Evolutionary conservation across 2,329 filamentous ascomycete genomes (phyloP).

Genomic region (Microcera coccophila): DNA sequence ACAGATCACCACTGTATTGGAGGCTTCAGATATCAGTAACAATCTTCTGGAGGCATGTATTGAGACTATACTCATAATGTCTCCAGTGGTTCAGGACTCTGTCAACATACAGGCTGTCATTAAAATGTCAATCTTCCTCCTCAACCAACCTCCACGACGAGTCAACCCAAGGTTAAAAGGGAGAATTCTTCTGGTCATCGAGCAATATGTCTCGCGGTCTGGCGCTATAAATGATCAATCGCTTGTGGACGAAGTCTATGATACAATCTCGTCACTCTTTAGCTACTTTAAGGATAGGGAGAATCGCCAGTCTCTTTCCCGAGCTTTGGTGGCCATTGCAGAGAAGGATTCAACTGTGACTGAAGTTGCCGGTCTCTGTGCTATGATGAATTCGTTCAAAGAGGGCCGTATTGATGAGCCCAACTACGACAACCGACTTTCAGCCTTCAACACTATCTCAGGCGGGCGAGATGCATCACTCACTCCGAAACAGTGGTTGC

Average conservation of each 20-base stretch:
- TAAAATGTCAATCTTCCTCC: conserved; percentile 72
- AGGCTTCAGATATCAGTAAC: conserved; percentile 58
- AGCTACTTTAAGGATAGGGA: conserved; percentile 82
- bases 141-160: conserved; percentile 78
- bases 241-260: conserved; percentile 64
- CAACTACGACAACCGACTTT: conserved; percentile 78
- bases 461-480: conserved; percentile 56
- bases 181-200: conserved; percentile 72
- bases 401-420: conserved; percentile 73
- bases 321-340: conserved; percentile 69
- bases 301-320: conserved; percentile 70
- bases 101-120: conserved; percentile 73
- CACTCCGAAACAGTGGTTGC: conserved; percentile 74
- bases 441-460: conserved; percentile 71
- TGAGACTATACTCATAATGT: conserved; percentile 71
- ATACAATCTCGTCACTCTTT: conserved; percentile 75
- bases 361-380: conserved; percentile 66
- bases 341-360: conserved; percentile 56
- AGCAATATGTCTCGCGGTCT: conserved; percentile 71
- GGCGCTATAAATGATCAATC: conserved; percentile 35
- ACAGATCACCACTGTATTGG: conserved; percentile 65
- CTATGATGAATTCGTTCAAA: conserved; percentile 76
- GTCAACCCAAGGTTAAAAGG: conserved; percentile 83
- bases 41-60: conserved; percentile 77
- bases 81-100: conserved; percentile 63